Percentiles rank a stretch among this genome's conserved stretches.
Evolutionary conservation across 345 rosid genomes (phyloP).

Genomic region (Linum tenue): DNA sequence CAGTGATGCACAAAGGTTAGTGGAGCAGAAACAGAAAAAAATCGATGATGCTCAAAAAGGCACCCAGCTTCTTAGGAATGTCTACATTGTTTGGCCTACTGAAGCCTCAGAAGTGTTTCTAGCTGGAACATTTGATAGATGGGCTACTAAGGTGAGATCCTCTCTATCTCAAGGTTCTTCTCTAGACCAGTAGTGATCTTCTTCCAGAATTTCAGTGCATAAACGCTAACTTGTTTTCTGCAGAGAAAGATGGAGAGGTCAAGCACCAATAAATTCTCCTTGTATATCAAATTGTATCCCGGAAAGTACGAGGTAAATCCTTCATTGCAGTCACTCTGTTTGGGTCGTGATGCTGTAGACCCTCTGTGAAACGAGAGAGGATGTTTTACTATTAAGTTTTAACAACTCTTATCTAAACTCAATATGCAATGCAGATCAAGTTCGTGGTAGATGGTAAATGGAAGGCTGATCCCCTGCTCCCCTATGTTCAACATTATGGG

Average conservation of each 20-base stretch:
- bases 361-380: neutral
- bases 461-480: conserved; percentile 87
- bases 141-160: conserved; percentile 71
- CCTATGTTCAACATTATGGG: conserved; percentile 48
- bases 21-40: conserved; percentile 66
- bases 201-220: neutral
- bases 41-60: conserved; percentile 57
- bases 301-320: conserved; percentile 73
- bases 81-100: conserved; percentile 78
- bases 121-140: conserved; percentile 88
- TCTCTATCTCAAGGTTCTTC: neutral
- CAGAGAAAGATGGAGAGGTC: conserved; percentile 95
- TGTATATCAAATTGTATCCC: conserved; percentile 64
- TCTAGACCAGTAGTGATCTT: neutral
- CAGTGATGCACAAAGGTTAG: conserved; percentile 67
- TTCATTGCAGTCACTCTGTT: neutral
- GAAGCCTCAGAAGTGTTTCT: conserved; percentile 73
- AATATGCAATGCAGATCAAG: conserved; percentile 48
- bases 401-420: neutral
- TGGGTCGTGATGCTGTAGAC: neutral
- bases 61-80: conserved; percentile 48
- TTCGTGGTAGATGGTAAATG: conserved; percentile 92
- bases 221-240: conserved; percentile 5
- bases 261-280: conserved; percentile 49
- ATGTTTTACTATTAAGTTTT: neutral